A percentile compares a stretch with the other conserved stretches of the same genome.
Evolutionary conservation across 306 rosid genomes (phyloP).

Genomic region (Pterocarpus macrocarpus): DNA sequence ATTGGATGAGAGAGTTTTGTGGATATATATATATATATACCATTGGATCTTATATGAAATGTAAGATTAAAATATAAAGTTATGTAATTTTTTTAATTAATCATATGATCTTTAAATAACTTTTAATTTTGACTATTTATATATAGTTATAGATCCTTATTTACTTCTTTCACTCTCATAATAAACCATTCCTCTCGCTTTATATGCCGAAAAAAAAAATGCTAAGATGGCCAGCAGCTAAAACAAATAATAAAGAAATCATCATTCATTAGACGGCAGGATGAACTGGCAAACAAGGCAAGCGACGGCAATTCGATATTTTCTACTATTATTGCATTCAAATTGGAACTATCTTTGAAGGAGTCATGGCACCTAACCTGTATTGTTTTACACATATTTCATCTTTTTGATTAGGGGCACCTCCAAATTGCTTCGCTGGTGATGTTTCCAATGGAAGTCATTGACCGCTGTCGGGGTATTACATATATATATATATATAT

Average conservation of each 20-base stretch:
- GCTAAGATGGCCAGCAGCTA: not conserved
- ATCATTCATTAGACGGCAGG: constrained; percentile 10
- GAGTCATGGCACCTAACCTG: not conserved
- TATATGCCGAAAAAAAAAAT: no score
- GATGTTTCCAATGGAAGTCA: constrained; percentile 42
- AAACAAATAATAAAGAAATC: not conserved
- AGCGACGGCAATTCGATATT: not conserved
- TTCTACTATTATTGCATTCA: not conserved
- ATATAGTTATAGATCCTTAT: no score
- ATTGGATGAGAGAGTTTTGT: no score
- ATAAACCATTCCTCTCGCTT: no score
- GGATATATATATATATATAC: no score
- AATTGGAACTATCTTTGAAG: not conserved
- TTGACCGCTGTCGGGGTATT: not conserved
- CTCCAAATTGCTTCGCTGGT: not conserved
- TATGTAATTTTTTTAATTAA: no score
- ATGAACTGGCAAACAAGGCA: not conserved
- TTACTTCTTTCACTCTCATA: no score
- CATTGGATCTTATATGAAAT: no score
- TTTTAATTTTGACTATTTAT: no score
- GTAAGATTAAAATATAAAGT: no score
- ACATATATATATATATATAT: not conserved
- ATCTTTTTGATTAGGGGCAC: not conserved
- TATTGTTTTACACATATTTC: not conserved
- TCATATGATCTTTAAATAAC: no score